Evolutionary conservation across 2,329 filamentous ascomycete genomes (phyloP), one percentile per base, ranked within the genome.

Genomic region (Aspergillus fischeri): DNA sequence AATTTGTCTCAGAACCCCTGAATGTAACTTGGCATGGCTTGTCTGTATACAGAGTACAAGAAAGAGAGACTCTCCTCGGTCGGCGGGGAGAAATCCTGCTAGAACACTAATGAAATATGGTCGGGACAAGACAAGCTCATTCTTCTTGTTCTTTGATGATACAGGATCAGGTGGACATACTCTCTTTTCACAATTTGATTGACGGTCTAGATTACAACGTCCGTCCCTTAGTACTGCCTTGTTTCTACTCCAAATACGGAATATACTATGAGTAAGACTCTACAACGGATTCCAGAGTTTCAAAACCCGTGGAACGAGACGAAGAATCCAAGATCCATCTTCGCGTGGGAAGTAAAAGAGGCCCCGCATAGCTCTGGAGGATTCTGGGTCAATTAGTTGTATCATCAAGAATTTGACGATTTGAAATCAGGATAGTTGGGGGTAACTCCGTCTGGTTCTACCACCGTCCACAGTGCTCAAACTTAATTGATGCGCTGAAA

Each of bases 281-380:
- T 32, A 11, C 29, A 32, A 32, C 29, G 29, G 11, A 14, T 32
- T 32, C 4, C 11, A 11, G 32, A 17, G 6, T 38, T 17, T 48
- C 20, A 47, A 17, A 10, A 35, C 54, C 54, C 55, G 55, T 60
- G 52, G 53, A 35, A 17, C 14, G 3, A 17, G 32, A 38, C 32
- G 32, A 38, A 38, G 32, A 35, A 17, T 35, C 11, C 32, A 49
- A 56, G 54, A 54, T 58, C 58, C 59, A 58, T 63, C 53, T 53
- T 58, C 56, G 59, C 57, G 57, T 62, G 57, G 55, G 49, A 52
- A 51, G 20, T 25, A 49, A 38, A 53, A 45, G n/a, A 41, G 38
- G 55, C 44, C 47, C 52, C 52, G 55, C 32, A 38, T 38, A 17
- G 14, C 32, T 38, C 14, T 14, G 5, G 32, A 35, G 17, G 17